These are phyloP conservation scores for Ulota crispa DNA, from an alignment of 225 moss, liverwort and hornwort species.

Conservation along the genomic window DNA sequence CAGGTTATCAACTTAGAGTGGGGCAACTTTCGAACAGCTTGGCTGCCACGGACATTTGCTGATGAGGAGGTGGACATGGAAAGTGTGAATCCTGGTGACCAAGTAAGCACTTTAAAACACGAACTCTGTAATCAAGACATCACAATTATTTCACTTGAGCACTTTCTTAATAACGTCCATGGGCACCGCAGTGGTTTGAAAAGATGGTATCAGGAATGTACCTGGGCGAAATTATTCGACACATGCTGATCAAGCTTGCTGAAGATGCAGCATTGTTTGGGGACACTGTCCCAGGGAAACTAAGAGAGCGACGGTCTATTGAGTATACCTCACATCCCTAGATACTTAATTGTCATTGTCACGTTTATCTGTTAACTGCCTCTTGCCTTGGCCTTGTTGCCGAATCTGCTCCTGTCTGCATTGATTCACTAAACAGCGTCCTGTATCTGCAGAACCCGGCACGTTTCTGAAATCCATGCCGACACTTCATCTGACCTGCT, in stretches of 20 bases:
- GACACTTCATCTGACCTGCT: conserved; percentile 68
- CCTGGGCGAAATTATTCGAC: conserved; percentile 88
- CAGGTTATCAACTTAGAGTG: conserved; percentile 76
- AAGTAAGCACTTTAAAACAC: conserved; percentile 26
- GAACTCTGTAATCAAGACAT: background rate
- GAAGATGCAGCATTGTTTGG: conserved; percentile 79
- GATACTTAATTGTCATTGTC: background rate
- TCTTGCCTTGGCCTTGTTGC: background rate
- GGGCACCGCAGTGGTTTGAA: conserved; percentile 75
- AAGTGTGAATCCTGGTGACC: conserved; percentile 67
- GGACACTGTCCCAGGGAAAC: conserved; percentile 58
- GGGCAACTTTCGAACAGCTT: conserved; percentile 67
- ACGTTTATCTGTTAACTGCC: background rate
- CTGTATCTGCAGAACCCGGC: conserved; percentile 67
- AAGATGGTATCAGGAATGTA: conserved; percentile 96
- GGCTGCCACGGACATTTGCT: conserved; percentile 66
- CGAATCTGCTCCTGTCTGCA: background rate
- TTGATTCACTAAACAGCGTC: background rate
- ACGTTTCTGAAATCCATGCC: conserved; percentile 78
- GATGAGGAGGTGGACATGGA: conserved; percentile 66
- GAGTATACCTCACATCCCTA: conserved; percentile 43
- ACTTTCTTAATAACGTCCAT: background rate
- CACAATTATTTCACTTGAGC: background rate
- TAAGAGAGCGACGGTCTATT: conserved; percentile 59
- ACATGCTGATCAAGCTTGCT: conserved; percentile 74